A percentile compares a stretch with the other conserved stretches of the same genome.
Conservation (phyloP, 2,329 filamentous ascomycete species). For the Monilinia polystroma region DNA sequence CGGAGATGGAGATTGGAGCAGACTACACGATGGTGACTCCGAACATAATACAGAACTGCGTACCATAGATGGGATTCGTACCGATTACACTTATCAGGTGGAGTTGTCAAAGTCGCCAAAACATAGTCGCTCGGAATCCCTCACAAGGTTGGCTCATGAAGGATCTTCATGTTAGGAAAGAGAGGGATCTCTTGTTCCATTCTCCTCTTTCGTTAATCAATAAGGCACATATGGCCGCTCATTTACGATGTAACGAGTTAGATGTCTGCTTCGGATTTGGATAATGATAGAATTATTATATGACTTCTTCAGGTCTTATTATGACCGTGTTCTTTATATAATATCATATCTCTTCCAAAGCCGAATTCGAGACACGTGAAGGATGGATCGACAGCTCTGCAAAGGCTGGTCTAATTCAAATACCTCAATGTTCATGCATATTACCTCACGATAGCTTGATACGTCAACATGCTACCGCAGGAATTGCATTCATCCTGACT, state of each 20-base stretch:
- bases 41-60: conserved; percentile 1
- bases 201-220: not conserved
- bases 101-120: conserved; percentile 18
- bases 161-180: not conserved
- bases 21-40: conserved; percentile 18
- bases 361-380: too few relatives aligned
- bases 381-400: too few relatives aligned
- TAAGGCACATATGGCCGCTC: not conserved
- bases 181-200: not conserved
- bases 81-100: conserved; percentile 24
- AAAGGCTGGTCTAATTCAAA: too few relatives aligned
- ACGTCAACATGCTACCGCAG: too few relatives aligned
- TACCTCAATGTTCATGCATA: too few relatives aligned
- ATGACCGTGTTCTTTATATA: not conserved
- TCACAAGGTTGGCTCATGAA: not conserved
- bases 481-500: too few relatives aligned
- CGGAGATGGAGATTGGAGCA: conserved; percentile 24
- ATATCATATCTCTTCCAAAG: not conserved
- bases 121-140: conserved; percentile 2
- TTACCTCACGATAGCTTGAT: too few relatives aligned
- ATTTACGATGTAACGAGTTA: not conserved
- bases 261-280: not conserved
- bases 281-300: not conserved
- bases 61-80: not conserved
- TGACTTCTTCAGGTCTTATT: not conserved